Evolutionary conservation across 352 stramenopile genomes (phyloP).

Genomic region (Phytophthora syringae): DNA sequence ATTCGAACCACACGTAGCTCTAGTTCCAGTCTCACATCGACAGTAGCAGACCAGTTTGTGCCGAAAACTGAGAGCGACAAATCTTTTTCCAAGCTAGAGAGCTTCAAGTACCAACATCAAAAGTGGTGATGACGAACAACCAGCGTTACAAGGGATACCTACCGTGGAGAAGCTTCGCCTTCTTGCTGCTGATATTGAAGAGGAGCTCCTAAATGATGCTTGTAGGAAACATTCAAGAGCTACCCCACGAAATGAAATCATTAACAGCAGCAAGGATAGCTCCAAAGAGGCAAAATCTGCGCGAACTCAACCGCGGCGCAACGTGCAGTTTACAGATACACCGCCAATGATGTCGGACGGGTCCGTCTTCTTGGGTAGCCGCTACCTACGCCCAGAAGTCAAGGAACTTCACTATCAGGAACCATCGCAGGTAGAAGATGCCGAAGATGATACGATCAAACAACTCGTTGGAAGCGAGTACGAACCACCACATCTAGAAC

Average conservation of each 20-base stretch:
- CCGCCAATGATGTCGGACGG: constrained; percentile 39
- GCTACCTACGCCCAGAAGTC: constrained; percentile 53
- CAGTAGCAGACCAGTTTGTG: constrained; percentile 3
- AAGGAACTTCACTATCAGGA: constrained; percentile 28
- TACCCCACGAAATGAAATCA: not conserved
- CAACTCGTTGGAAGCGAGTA: constrained; percentile 26
- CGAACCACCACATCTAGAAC: not conserved
- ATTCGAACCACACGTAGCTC: constrained; percentile 5
- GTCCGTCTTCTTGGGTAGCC: constrained; percentile 47
- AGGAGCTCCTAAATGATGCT: constrained; percentile 22
- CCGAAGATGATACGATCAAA: constrained; percentile 28
- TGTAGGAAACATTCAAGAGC: constrained; percentile 3
- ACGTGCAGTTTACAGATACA: constrained; percentile 38
- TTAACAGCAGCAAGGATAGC: not conserved
- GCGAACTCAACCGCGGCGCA: constrained; percentile 3
- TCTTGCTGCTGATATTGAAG: constrained; percentile 32
- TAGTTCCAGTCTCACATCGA: constrained; percentile 5
- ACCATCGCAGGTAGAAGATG: constrained; percentile 30
- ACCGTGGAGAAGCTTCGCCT: constrained; percentile 31
- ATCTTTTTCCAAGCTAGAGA: constrained; percentile 4
- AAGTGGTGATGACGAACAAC: not conserved
- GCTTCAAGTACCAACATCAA: constrained; percentile 6
- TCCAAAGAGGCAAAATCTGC: not conserved
- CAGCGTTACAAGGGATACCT: constrained; percentile 19
- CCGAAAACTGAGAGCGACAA: not conserved